Base-by-base conservation (phyloP, 2,329 filamentous ascomycete genomes). In the Colletotrichum cereale region DNA sequence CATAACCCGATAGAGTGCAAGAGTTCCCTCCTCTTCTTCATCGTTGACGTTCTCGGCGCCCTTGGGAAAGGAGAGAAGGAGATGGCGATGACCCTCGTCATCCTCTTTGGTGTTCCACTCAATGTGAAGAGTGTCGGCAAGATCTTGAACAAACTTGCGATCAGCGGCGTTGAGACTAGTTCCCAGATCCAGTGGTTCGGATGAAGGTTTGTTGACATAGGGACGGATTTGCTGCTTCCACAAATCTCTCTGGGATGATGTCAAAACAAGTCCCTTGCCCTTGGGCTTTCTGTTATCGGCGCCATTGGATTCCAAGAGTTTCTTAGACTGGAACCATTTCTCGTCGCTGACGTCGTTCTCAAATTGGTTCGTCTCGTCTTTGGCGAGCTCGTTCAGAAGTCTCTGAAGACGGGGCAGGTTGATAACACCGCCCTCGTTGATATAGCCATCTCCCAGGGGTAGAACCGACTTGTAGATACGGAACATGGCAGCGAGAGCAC, bases 401-500 rank as follows among this genome's bases (percentile, higher is more conserved):
- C 93, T 84, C 62, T 90, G 89, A 71, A 99, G 85, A 67, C 96
- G 90, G 73, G 92, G 84, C 79, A 99, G 85, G 79, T 98, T 97
- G 82, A 99, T 97, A 57, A 93, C 91, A 77, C 96, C 97, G 66
- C 93, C 91, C 80, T 99, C 95, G 82, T 99, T 99, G 82, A 99
- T 96, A 81, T 98, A 99, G 6, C 96, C 96, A 67, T 94, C 93
- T 77, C 94, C 92, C 79, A 92, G 91, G 10, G 95, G 95, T 71
- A 99, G 85, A 47, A 97, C 91, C 58, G 92, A 88, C 82, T 98
- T 98, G 87, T 99, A 99, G 72, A 97, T 91, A 79, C 93, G 92
- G 82, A 99, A 99, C 96, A 99, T 99, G 79, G 96, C 92, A 31
- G 96, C 94, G 81, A 99, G 85, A 29, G 97, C 96, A 75, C 96